phyloP scores from a whole-genome alignment of 257 asterid genomes.

The Craterostigma plantagineum region DNA sequence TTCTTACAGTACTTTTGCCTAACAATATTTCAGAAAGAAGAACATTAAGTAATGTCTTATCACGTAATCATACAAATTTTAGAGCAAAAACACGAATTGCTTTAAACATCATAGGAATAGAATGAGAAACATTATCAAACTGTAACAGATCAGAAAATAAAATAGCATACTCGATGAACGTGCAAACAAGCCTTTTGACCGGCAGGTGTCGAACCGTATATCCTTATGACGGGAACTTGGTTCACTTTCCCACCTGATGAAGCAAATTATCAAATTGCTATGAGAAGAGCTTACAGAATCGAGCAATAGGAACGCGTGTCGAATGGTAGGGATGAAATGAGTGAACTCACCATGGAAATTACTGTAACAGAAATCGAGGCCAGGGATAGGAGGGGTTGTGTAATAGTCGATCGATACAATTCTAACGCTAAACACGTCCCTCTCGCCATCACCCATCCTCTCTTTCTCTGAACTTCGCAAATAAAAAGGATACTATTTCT shows the following conservation, averaged over 20 bases:
- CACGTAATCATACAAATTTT: neutral
- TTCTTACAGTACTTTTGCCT: no score
- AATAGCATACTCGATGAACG: conserved; percentile 49
- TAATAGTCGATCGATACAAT: conserved; percentile 78
- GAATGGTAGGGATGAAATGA: neutral
- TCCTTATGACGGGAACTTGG: conserved; percentile 79
- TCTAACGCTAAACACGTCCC: conserved; percentile 46
- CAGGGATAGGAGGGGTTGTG: conserved; percentile 63
- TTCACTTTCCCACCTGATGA: conserved; percentile 74
- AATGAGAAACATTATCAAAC: neutral
- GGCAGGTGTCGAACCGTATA: conserved; percentile 84
- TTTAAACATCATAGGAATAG: neutral
- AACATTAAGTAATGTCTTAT: neutral
- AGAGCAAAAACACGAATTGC: neutral
- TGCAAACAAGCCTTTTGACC: conserved; percentile 96
- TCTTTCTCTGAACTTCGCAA: neutral
- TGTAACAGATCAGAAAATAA: no score
- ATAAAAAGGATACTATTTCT: no score
- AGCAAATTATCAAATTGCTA: conserved; percentile 1
- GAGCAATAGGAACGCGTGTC: conserved; percentile 2
- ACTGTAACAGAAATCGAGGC: conserved; percentile 49
- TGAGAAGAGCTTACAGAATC: neutral
- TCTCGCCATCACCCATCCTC: conserved; percentile 37
- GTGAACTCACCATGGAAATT: conserved; percentile 39
- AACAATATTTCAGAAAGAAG: no score